Evolutionary conservation across 2,329 filamentous ascomycete genomes (phyloP).

Genomic region (Hortaea sp.): DNA sequence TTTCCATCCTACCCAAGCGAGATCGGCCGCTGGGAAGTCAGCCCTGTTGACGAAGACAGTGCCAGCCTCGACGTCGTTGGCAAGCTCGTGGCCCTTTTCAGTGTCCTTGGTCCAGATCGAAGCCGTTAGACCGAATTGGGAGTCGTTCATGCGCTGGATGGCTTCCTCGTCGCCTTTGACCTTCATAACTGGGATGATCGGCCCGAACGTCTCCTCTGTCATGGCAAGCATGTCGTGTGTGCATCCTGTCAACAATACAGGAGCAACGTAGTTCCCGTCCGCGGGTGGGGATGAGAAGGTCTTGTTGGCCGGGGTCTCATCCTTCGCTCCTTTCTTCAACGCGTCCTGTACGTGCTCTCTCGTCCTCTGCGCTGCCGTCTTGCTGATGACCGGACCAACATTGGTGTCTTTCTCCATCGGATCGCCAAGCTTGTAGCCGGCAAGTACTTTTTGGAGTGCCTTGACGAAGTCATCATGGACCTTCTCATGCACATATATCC

Average conservation of each 20-base stretch:
- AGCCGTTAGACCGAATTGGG: slow-evolving; percentile 87
- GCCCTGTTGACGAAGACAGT: slow-evolving; percentile 95
- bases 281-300: slow-evolving; percentile 62
- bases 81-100: slow-evolving; percentile 61
- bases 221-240: slow-evolving; percentile 79
- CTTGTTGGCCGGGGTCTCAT: slow-evolving; percentile 72
- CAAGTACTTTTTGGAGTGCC: slow-evolving; percentile 68
- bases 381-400: slow-evolving; percentile 80
- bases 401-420: slow-evolving; percentile 70
- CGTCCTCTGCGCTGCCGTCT: slow-evolving; percentile 65
- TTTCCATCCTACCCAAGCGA: slow-evolving; percentile 72
- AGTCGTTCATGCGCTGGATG: slow-evolving; percentile 81
- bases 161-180: slow-evolving; percentile 75
- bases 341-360: slow-evolving; percentile 74
- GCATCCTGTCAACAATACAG: slow-evolving; percentile 70
- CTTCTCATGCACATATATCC: slow-evolving; percentile 79
- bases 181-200: slow-evolving; percentile 82
- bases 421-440: slow-evolving; percentile 75
- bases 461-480: slow-evolving; percentile 76
- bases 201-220: slow-evolving; percentile 91
- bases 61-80: slow-evolving; percentile 75
- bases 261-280: slow-evolving; percentile 82
- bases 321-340: slow-evolving; percentile 68
- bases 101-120: slow-evolving; percentile 94
- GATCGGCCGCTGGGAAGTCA: slow-evolving; percentile 75